Percentiles rank a stretch among this genome's conserved stretches.
Evolutionary conservation across 768 basidiomycete species (phyloP).

Genomic region (Tulasnella sp.): DNA sequence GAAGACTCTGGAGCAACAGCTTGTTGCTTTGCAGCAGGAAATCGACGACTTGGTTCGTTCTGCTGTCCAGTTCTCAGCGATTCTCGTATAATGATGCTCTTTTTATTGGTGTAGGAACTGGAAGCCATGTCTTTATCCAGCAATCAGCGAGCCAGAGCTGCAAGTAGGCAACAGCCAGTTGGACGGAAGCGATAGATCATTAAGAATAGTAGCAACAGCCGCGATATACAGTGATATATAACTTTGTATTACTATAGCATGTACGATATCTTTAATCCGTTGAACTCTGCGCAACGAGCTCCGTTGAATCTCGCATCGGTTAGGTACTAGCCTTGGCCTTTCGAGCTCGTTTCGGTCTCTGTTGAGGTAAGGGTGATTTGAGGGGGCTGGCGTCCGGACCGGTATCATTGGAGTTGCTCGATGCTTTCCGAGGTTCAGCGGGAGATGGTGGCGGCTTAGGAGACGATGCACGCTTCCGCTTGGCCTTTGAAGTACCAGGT

Average conservation of each 20-base stretch:
- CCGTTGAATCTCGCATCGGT: background rate
- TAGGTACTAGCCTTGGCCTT: background rate
- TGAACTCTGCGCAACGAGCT: background rate
- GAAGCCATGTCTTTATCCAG: constrained; percentile 12
- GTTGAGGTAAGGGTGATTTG: background rate
- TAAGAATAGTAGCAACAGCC: background rate
- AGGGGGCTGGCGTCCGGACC: background rate
- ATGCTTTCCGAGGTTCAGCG: background rate
- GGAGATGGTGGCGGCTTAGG: background rate
- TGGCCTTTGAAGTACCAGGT: background rate
- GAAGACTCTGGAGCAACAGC: constrained; percentile 11
- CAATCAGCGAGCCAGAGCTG: background rate
- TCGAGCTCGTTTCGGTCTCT: background rate
- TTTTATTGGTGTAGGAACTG: background rate
- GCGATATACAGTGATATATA: background rate
- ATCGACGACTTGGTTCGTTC: constrained; percentile 22
- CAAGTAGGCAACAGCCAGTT: background rate
- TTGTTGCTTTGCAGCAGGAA: constrained; percentile 19
- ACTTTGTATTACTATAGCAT: background rate
- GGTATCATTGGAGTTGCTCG: background rate
- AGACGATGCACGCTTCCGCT: background rate
- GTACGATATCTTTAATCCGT: background rate
- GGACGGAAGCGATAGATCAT: constrained; percentile 8
- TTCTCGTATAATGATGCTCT: background rate
- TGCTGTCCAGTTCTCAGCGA: background rate